Evolutionary conservation across 805 yeast genomes (phyloP), one percentile per base, ranked within the genome.

Genomic region (Tetrapisispora iriomotensis): DNA sequence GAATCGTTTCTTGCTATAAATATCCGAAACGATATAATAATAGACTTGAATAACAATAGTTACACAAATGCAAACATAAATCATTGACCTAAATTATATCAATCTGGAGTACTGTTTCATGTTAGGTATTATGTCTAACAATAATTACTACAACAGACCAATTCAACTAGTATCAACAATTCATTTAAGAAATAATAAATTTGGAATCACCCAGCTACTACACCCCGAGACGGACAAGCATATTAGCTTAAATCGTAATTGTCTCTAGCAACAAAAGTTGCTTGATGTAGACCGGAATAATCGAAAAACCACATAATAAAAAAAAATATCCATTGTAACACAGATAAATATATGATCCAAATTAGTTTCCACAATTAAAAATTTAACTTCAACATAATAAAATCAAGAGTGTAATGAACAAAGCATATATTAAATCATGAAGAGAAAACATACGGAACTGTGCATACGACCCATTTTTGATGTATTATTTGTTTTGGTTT

Each of bases 381-480:
- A 12, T 20, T 3, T n/a, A 37, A 37, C 26, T 19, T 14, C 10
- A 9, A 6, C n/a, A 9, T 10, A 13, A 24, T 17, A 24, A 22
- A 26, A 7, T 17, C 18, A 35, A 6, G 15, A 33, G 17, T 28
- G 36, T 15, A 20, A 14, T 31, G 5, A 31, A 8, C 23, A 13
- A 13, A 31, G n/a, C 22, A 6, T 10, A 18, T 8, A 29, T 29
- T 29, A 19, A 14, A 14, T 24, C 6, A n/a, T 18, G 7, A 5
- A 20, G 8, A 34, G n/a, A 21, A 22, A 26, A 82, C 94, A 77
- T 82, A 83, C 94, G 71, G 83, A 74, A 75, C 95, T 83, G 86
- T 90, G 97, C 88, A 90, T 80, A 77, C 98, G 95, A 88, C 95
- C 98, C 98, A 90, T 90, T 70, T 33, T 76, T 83, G 79, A 72